Evolutionary conservation across 2,329 filamentous ascomycete species (phyloP).

Genomic region (Cadophora sp.): DNA sequence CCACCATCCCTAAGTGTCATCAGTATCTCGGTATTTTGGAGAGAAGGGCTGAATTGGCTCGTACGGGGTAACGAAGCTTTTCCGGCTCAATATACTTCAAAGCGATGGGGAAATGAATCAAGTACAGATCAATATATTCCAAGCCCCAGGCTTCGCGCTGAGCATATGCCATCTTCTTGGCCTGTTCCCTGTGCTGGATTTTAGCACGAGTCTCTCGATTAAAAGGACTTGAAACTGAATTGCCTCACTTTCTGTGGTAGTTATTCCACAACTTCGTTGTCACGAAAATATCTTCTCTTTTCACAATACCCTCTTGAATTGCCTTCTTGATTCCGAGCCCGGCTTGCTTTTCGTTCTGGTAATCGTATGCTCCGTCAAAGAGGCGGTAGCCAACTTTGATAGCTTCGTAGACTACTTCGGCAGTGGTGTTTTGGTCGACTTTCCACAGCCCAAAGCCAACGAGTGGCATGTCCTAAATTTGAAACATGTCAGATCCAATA

Average conservation of each 20-base stretch:
- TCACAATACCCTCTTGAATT: conserved; percentile 63
- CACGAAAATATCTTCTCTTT: conserved; percentile 67
- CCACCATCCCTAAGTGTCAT: too few relatives aligned
- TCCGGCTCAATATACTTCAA: conserved; percentile 73
- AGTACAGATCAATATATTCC: conserved; percentile 59
- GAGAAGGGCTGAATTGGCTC: too few relatives aligned
- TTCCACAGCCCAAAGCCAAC: conserved; percentile 73
- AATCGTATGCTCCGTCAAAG: conserved; percentile 32
- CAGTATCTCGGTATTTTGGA: too few relatives aligned
- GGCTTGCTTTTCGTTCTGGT: conserved; percentile 52
- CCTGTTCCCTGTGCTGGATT: too few relatives aligned
- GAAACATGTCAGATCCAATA: too few relatives aligned
- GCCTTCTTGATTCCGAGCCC: conserved; percentile 66
- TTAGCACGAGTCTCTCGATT: too few relatives aligned
- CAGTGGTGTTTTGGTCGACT: conserved; percentile 64
- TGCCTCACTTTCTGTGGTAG: conserved; percentile 44
- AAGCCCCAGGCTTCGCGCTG: conserved; percentile 38
- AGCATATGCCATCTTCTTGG: too few relatives aligned
- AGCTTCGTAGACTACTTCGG: conserved; percentile 69
- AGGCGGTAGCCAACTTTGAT: conserved; percentile 61
- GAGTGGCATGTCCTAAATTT: conserved; percentile 53
- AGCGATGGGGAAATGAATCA: conserved; percentile 59
- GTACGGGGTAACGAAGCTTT: conserved; percentile 40
- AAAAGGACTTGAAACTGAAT: conserved; percentile 41
- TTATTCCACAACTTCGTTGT: conserved; percentile 73